Evolutionary conservation across 257 asterid genomes (phyloP).

Genomic region (Galeopsis tetrahit): DNA sequence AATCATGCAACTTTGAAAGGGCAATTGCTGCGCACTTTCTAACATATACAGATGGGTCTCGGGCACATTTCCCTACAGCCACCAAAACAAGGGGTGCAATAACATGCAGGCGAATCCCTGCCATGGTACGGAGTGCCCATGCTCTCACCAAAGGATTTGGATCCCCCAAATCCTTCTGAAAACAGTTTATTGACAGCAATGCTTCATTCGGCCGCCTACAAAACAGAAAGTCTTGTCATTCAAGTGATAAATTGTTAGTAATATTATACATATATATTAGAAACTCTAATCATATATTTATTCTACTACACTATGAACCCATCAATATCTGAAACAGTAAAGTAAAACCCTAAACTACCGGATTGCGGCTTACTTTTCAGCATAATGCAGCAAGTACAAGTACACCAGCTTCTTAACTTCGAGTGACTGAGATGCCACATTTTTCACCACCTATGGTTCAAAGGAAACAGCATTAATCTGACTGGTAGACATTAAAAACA

Average conservation of each 20-base stretch:
- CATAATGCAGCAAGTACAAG: constrained; percentile 90
- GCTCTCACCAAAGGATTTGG: constrained; percentile 94
- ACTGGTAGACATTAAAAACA: constrained; percentile 22
- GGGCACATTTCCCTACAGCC: constrained; percentile 87
- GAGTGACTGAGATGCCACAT: constrained; percentile 86
- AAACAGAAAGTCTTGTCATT: constrained; percentile 8
- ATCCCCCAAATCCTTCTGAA: constrained; percentile 97
- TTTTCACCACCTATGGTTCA: constrained; percentile 82
- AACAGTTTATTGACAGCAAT: constrained; percentile 85
- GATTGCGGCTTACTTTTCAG: constrained; percentile 66
- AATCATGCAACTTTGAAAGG: constrained; percentile 87
- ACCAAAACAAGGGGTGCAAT: constrained; percentile 82
- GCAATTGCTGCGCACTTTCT: constrained; percentile 97
- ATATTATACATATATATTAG: background rate
- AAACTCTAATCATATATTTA: background rate
- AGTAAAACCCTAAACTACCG: constrained; percentile 21
- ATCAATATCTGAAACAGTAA: constrained; percentile 3
- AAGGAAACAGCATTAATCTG: constrained; percentile 29
- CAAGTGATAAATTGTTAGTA: background rate
- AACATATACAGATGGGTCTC: constrained; percentile 97
- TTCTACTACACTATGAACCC: constrained; percentile 18
- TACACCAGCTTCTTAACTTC: constrained; percentile 97
- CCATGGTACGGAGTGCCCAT: constrained; percentile 97
- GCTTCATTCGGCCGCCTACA: constrained; percentile 91
- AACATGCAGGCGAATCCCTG: constrained; percentile 92